Conservation (phyloP, 495 filamentous ascomycete genomes). For the Lichenothelia convexa region DNA sequence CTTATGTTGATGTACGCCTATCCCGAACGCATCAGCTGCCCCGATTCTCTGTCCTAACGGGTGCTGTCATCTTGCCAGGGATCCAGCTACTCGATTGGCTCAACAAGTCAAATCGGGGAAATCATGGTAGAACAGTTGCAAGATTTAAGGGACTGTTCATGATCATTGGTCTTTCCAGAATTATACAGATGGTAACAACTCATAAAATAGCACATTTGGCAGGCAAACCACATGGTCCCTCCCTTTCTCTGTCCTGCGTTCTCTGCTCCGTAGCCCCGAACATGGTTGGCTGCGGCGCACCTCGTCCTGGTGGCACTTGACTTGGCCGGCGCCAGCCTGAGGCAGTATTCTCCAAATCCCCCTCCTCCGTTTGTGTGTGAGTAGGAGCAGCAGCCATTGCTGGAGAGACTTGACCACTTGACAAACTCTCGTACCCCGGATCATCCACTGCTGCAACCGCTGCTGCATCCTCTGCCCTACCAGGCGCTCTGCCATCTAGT, state of each 20-base stretch:
- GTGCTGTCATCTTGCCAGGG: no score
- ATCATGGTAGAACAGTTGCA: no score
- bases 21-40: no score
- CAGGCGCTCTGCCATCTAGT: constrained; percentile 47
- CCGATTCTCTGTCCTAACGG: no score
- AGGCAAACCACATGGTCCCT: constrained; percentile 55
- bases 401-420: no score
- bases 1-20: no score
- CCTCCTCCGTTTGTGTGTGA: no score
- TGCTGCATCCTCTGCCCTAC: constrained; percentile 1
- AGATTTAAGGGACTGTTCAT: not conserved
- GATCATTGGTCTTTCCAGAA: not conserved
- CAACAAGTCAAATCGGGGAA: no score
- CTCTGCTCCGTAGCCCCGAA: constrained; percentile 7
- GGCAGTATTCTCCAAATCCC: constrained; percentile 1
- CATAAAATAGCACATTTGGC: constrained; percentile 46
- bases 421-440: constrained; percentile 4
- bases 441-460: not conserved
- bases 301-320: constrained; percentile 5
- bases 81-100: no score
- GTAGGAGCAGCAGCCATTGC: no score
- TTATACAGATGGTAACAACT: constrained; percentile 4
- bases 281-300: constrained; percentile 8
- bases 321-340: not conserved
- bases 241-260: constrained; percentile 18